Evolutionary conservation across 306 rosid genomes (phyloP), one percentile per base, ranked within the genome.

Genomic region (Canavalia ensiformis): DNA sequence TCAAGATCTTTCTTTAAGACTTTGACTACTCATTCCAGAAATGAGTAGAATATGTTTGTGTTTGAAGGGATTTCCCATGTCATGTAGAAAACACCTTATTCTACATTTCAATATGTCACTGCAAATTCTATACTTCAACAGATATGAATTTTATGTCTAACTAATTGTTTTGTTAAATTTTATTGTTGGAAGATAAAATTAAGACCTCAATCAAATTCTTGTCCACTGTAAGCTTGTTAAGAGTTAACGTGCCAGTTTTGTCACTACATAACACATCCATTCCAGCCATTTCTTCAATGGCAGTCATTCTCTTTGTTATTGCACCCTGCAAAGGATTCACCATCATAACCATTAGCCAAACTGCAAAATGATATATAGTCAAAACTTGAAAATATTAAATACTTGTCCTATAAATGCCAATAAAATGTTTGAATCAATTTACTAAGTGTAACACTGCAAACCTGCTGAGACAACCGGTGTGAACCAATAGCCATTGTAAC

Each of bases 401-500:
- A 55, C 59, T 58, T 60, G 7, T 63, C 57, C 7, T 72, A 28
- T 12, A 46, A 71, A 58, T 34, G 39, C 66, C 46, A 56, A n/a
- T 34, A 41, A 69, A 56, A 65, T n/a, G 37, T 65, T 52, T 10
- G 52, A 74, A 74, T 7, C 29, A 65, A 28, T 76, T 49, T 69
- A 56, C 33, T 2, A 5, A 77, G 59, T 72, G 39, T 56, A 54
- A 34, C 1, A 31, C 75, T 57, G 29, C 87, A 49, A 80, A 84
- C 95, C 93, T 91, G 92, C 46, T 88, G 91, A 59, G 94, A 84
- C 69, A 91, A 76, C 57, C 77, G 81, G 47, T 92, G 92, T 35
- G 94, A 86, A 68, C 97, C 94, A 63, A 90, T 90, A 6, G 97
- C 94, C 97, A 92, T 92, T 56, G 97, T 92, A 29, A 92, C 97